Percentiles rank a stretch among this genome's conserved stretches.
Conservation (phyloP, 345 rosid genomes). For the Mallotus nudiflorus region DNA sequence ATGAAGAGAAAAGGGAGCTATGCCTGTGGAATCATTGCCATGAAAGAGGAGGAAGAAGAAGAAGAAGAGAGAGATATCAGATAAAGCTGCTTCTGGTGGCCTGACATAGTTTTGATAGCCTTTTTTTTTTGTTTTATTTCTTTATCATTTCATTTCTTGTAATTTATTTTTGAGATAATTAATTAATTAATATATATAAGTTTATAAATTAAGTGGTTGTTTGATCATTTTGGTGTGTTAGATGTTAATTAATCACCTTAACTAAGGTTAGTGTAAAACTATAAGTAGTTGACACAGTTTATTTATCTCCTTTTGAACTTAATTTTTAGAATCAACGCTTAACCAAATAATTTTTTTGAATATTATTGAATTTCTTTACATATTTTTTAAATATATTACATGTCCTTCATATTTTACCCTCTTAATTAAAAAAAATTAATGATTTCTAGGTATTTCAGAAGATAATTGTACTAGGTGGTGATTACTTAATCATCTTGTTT, state of each 20-base stretch:
- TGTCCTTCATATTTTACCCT: no score
- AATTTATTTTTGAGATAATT: not conserved
- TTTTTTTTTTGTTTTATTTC: slow-evolving; percentile 3
- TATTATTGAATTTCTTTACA: no score
- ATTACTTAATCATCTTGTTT: not conserved
- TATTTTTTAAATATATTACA: no score
- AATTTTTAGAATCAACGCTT: no score
- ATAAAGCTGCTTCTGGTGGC: slow-evolving; percentile 34
- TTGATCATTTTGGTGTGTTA: slow-evolving; percentile 19
- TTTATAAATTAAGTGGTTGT: not conserved
- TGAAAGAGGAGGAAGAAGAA: slow-evolving; percentile 23
- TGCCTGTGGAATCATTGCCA: slow-evolving; percentile 45
- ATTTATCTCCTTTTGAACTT: no score
- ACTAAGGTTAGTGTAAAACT: no score
- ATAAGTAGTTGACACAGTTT: no score
- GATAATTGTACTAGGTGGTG: slow-evolving; percentile 16
- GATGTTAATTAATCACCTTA: not conserved
- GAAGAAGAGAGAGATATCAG: slow-evolving; percentile 22
- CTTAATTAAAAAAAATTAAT: no score
- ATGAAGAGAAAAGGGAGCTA: not conserved
- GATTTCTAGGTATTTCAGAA: slow-evolving; percentile 20
- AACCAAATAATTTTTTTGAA: no score
- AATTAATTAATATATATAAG: not conserved
- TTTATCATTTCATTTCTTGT: slow-evolving; percentile 14
- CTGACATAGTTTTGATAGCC: slow-evolving; percentile 31